Evolutionary conservation across 2,329 filamentous ascomycete genomes (phyloP), one percentile per base, ranked within the genome.

Genomic region (Pyrenochaeta sp.): DNA sequence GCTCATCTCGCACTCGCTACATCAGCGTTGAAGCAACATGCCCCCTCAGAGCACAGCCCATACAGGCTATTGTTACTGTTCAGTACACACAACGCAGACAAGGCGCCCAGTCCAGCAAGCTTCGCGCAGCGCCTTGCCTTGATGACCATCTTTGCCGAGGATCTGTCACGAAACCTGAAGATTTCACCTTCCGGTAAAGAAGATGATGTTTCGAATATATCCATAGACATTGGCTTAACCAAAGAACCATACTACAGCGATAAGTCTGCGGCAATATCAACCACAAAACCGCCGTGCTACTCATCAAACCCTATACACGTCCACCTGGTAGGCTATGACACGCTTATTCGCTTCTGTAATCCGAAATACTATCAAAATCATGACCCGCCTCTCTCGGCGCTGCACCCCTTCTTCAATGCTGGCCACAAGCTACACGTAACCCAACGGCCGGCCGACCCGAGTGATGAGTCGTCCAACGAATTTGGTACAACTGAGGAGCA

Each of bases 241-340:
- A 89, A 83, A 31, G 81, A 84, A 64, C 88, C 90, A 0, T 92
- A 88, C 69, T 95, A 94, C 65, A 85, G 86, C 52, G 87, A 88
- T 66, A 94, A 94, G 76, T 85, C 86, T 7, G 61, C 67, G 11
- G 85, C 85, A 1, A 86, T 93, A 23, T 76, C 79, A 0, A 76
- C 77, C 47, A 68, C 61, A 36, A 50, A 37, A 11, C 68, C 76
- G 14, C 69, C 65, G 3, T 59, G 73, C 21, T 78, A 77, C 56
- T 66, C 76, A 0, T 66, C 67, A 15, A 57, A 66, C 7, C 77
- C 78, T 0, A 67, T 52, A 47, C 89, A 92, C 64, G 77, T 90
- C 3, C 90, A 90, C 66, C 82, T 93, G 2, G 84, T 86, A 1
- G 91, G 91, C 23, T 94, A 87, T 69, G 90, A 94, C 66, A 94